Evolutionary conservation across 176 grass and related monocot genomes (phyloP).

Genomic region (Aegilops longissima): DNA sequence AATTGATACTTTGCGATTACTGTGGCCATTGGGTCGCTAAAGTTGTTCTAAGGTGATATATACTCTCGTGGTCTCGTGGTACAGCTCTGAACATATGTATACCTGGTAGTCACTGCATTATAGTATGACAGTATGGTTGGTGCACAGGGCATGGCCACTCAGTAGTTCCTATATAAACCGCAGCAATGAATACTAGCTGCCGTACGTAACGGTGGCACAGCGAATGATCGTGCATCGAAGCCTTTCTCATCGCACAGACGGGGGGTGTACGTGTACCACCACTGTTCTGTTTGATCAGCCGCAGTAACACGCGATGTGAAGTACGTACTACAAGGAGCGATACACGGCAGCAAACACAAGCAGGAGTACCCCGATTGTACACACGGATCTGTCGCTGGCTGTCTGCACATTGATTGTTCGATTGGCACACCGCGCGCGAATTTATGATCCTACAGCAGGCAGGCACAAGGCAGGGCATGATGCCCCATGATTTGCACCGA

Average conservation of each 20-base stretch:
- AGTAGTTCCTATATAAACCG: neutral
- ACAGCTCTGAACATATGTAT: neutral
- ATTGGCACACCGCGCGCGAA: neutral
- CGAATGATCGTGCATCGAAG: neutral
- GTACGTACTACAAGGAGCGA: neutral
- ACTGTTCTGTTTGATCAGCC: neutral
- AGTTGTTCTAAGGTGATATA: no score
- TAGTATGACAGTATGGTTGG: neutral
- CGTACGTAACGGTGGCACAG: neutral
- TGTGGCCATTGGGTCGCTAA: no score
- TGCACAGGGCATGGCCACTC: neutral
- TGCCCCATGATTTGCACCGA: conserved; percentile 22
- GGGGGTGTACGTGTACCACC: neutral
- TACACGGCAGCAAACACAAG: neutral
- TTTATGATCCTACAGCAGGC: neutral
- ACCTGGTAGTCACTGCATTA: neutral
- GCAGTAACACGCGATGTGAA: neutral
- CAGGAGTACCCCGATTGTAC: neutral
- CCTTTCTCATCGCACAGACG: neutral
- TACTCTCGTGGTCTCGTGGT: no score
- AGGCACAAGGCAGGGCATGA: neutral
- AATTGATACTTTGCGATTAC: no score
- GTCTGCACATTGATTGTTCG: conserved; percentile 15
- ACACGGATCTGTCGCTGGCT: neutral
- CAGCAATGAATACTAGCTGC: neutral